A percentile compares a stretch with the other conserved stretches of the same genome.
phyloP scores from a whole-genome alignment of 257 asterid species.

The Gentiana macrophylla region DNA sequence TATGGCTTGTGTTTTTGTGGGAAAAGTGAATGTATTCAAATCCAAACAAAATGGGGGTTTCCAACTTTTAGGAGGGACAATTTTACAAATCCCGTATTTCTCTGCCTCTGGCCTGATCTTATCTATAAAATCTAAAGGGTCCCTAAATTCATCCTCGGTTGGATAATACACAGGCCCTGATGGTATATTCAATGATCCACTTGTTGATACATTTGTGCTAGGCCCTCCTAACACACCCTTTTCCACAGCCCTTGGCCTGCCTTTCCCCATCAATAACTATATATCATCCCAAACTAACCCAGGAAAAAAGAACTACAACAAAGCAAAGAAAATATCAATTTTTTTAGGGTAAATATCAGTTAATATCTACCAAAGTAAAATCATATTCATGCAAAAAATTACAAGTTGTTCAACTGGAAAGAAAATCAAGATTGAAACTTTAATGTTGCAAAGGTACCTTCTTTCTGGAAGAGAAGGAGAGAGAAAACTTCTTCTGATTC shows the following conservation, averaged over 20 bases:
- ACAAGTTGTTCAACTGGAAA: neutral
- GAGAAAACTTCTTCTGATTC: neutral
- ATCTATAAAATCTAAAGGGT: conserved; percentile 75
- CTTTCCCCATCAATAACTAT: conserved; percentile 62
- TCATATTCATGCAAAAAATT: neutral
- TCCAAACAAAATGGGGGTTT: conserved; percentile 84
- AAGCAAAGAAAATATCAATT: neutral
- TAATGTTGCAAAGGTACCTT: conserved; percentile 8
- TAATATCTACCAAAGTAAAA: neutral
- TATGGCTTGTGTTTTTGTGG: conserved; percentile 84
- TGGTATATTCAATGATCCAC: conserved; percentile 53
- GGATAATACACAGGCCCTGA: conserved; percentile 87
- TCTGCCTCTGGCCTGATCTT: conserved; percentile 96
- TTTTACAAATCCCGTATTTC: conserved; percentile 90
- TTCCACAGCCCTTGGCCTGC: conserved; percentile 72
- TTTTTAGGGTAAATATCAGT: neutral
- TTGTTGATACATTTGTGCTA: conserved; percentile 24
- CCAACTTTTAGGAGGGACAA: conserved; percentile 87
- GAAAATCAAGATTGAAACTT: conserved; percentile 3
- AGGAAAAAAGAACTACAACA: neutral
- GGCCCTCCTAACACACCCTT: conserved; percentile 69
- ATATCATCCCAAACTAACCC: conserved; percentile 9
- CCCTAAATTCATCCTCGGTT: conserved; percentile 77
- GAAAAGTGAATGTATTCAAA: conserved; percentile 57
- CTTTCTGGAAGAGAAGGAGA: neutral